These are phyloP conservation scores for Euphorbia lathyris DNA, from an alignment of 345 rosid species.

Conservation along the genomic window DNA sequence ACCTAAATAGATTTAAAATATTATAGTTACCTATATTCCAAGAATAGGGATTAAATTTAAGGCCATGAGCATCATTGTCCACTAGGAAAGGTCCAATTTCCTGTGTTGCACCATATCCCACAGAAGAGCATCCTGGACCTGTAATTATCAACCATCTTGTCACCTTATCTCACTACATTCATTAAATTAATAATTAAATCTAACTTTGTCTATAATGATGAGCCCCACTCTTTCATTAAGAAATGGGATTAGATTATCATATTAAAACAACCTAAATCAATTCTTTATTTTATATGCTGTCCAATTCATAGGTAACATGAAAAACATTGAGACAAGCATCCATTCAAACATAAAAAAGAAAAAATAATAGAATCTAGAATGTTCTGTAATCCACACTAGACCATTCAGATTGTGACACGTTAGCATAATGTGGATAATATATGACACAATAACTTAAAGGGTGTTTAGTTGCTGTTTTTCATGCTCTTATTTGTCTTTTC, in stretches of 20 bases:
- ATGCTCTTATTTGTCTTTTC: too few species aligned
- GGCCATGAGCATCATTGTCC: constrained; percentile 51
- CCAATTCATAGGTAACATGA: constrained; percentile 17
- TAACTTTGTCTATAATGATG: constrained; percentile 14
- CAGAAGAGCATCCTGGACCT: constrained; percentile 99
- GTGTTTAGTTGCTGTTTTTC: too few species aligned
- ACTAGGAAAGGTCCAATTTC: constrained; percentile 96
- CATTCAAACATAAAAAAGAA: too few species aligned
- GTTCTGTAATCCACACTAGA: neutral
- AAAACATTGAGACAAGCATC: constrained; percentile 10
- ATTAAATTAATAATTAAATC: neutral
- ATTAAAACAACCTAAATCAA: constrained; percentile 6
- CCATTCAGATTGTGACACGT: too few species aligned
- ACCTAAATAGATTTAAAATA: too few species aligned
- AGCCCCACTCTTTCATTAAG: constrained; percentile 11
- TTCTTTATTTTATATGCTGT: constrained; percentile 15
- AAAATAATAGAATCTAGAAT: too few species aligned
- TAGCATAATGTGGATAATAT: too few species aligned
- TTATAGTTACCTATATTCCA: constrained; percentile 72
- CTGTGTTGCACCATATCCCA: constrained; percentile 96
- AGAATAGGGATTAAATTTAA: constrained; percentile 61
- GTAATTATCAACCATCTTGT: constrained; percentile 43
- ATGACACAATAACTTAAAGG: too few species aligned
- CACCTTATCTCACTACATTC: constrained; percentile 34
- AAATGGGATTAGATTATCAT: constrained; percentile 11